A percentile compares a stretch with the other conserved stretches of the same genome.
phyloP scores from a whole-genome alignment of 1,284 basidiomycete genomes.

The Prillingera fragicola region DNA sequence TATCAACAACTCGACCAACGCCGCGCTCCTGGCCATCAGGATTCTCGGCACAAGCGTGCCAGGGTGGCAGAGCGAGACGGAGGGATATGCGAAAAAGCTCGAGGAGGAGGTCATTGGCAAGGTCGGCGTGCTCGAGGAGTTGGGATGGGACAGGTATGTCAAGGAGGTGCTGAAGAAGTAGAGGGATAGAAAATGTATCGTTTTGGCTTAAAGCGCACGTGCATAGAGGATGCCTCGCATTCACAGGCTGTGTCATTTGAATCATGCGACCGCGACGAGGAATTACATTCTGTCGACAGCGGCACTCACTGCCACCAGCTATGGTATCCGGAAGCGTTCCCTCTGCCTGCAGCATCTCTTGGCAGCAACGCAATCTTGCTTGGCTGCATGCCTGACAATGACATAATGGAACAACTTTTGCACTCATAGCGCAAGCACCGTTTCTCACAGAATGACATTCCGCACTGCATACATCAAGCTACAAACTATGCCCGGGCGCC shows the following conservation, averaged over 20 bases:
- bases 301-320: background rate
- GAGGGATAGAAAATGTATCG: background rate
- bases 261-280: background rate
- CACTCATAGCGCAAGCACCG: too few relatives aligned
- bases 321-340: background rate
- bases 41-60: constrained; percentile 76
- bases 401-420: too few relatives aligned
- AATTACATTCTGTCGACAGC: background rate
- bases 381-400: too few relatives aligned
- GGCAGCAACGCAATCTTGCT: background rate
- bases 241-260: background rate
- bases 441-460: too few relatives aligned
- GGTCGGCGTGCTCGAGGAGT: constrained; percentile 65
- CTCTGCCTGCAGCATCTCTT: background rate
- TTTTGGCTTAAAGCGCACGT: background rate
- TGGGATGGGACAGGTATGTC: constrained; percentile 82
- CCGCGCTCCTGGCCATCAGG: constrained; percentile 82
- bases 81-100: constrained; percentile 66
- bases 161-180: constrained; percentile 49
- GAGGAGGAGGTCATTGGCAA: constrained; percentile 81
- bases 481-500: background rate
- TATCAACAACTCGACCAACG: constrained; percentile 94
- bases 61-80: constrained; percentile 62
- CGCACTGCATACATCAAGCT: too few relatives aligned
- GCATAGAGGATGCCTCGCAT: background rate